A percentile compares a stretch with the other conserved stretches of the same genome.
phyloP scores from a whole-genome alignment of 2,329 filamentous ascomycete genomes.

The Exophiala viscosa region DNA sequence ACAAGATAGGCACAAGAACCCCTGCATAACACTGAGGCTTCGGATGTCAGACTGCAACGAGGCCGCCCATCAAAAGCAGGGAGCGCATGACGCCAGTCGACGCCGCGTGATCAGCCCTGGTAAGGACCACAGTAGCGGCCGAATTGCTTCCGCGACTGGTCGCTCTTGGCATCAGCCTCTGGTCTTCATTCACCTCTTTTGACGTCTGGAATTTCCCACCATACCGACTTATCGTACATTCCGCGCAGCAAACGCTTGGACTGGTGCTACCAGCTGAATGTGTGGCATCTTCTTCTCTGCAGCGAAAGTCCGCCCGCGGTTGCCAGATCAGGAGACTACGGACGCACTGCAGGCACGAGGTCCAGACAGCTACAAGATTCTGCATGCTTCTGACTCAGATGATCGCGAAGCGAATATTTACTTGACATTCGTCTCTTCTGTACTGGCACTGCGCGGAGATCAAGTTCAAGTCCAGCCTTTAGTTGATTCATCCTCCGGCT shows the following conservation, averaged over 20 bases:
- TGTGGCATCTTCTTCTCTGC: slow-evolving; percentile 55
- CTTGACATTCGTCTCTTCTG: slow-evolving; percentile 72
- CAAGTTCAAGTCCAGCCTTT: slow-evolving; percentile 71
- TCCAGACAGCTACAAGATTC: slow-evolving; percentile 39
- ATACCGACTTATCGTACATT: too few species aligned
- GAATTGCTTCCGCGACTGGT: too few species aligned
- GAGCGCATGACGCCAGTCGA: background rate
- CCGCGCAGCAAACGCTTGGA: background rate
- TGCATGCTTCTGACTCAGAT: slow-evolving; percentile 29
- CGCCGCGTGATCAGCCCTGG: too few species aligned
- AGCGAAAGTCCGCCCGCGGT: slow-evolving; percentile 50
- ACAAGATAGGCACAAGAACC: background rate
- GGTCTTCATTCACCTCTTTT: too few species aligned
- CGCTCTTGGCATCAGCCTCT: background rate
- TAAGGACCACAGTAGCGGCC: too few species aligned
- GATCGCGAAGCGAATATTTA: slow-evolving; percentile 31
- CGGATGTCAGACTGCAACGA: background rate
- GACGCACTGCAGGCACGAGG: slow-evolving; percentile 40
- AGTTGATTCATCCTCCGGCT: slow-evolving; percentile 52
- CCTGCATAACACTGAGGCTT: background rate
- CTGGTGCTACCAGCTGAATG: slow-evolving; percentile 41
- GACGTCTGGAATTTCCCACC: background rate
- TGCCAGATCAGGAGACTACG: slow-evolving; percentile 41
- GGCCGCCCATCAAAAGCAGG: background rate
- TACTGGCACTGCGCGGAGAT: slow-evolving; percentile 81